A percentile compares a stretch with the other conserved stretches of the same genome.
phyloP scores from a whole-genome alignment of 2,329 filamentous ascomycete genomes.

The Penicillium concentricum region DNA sequence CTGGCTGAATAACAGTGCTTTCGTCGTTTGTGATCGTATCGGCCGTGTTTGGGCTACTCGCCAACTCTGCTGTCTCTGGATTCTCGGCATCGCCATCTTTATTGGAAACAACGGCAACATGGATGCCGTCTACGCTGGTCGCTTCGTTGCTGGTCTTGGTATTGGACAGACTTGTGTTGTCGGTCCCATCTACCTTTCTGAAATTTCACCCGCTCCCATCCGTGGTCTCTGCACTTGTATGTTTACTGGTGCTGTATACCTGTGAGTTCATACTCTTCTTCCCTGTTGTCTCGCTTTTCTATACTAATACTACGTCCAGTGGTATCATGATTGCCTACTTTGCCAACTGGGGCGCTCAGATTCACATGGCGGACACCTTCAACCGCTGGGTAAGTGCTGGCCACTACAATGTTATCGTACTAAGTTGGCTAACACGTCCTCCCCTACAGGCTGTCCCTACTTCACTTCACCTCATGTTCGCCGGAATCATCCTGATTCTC shows the following conservation, averaged over 20 bases:
- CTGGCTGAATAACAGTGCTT: slow-evolving; percentile 53
- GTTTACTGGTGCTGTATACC: slow-evolving; percentile 66
- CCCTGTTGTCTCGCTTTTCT: background rate
- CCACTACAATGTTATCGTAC: background rate
- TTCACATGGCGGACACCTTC: slow-evolving; percentile 40
- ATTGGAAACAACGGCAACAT: slow-evolving; percentile 57
- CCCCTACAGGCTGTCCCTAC: slow-evolving; percentile 55
- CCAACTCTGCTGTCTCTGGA: slow-evolving; percentile 58
- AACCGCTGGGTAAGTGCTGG: slow-evolving; percentile 7
- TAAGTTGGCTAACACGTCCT: background rate
- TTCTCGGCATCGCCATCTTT: slow-evolving; percentile 59
- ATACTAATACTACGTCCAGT: background rate
- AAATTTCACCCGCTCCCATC: slow-evolving; percentile 60
- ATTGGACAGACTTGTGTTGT: slow-evolving; percentile 68
- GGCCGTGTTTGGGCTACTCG: slow-evolving; percentile 64
- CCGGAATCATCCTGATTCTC: slow-evolving; percentile 64
- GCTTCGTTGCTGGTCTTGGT: slow-evolving; percentile 65
- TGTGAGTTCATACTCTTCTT: slow-evolving; percentile 31
- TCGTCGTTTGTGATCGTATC: slow-evolving; percentile 59
- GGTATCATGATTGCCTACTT: slow-evolving; percentile 76
- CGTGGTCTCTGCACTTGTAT: slow-evolving; percentile 68
- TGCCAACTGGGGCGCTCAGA: slow-evolving; percentile 58
- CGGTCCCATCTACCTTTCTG: slow-evolving; percentile 28
- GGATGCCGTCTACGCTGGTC: slow-evolving; percentile 61
- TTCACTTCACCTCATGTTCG: slow-evolving; percentile 67